phyloP scores from a whole-genome alignment of 73 alveolate genomes.

The Paramecium sonneborni region DNA sequence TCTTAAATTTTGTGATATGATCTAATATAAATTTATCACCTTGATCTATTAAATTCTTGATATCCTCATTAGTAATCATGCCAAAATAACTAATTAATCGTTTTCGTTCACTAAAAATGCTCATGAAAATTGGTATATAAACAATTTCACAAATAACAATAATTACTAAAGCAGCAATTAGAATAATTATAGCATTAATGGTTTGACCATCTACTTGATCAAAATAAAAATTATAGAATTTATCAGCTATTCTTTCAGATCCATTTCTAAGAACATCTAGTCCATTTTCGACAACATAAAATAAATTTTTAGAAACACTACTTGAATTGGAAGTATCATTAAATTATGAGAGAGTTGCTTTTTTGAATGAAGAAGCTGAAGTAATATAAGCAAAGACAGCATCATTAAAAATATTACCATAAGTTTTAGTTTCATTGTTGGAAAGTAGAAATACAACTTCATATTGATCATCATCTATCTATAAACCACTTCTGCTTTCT shows the following conservation, averaged over 20 bases:
- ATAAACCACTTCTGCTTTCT: background rate
- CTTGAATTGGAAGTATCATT: conserved; percentile 54
- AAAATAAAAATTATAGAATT: conserved; percentile 48
- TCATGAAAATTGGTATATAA: conserved; percentile 49
- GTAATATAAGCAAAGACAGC: conserved; percentile 63
- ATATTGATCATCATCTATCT: background rate
- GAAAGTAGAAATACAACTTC: background rate
- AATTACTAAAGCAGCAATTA: conserved; percentile 45
- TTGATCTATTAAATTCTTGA: conserved; percentile 21
- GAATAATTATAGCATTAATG: background rate
- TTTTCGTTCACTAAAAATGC: conserved; percentile 3
- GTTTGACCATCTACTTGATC: background rate
- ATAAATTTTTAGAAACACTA: conserved; percentile 53
- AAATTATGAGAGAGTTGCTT: conserved; percentile 43
- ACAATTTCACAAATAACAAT: conserved; percentile 30
- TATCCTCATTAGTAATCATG: conserved; percentile 47
- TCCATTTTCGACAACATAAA: conserved; percentile 59
- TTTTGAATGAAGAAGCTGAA: conserved; percentile 45
- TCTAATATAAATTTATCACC: conserved; percentile 51
- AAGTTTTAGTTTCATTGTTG: conserved; percentile 38
- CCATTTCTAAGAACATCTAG: conserved; percentile 58
- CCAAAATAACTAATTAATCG: conserved; percentile 51
- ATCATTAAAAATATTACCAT: conserved; percentile 45
- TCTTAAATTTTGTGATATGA: background rate
- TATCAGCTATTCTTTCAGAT: conserved; percentile 55